Evolutionary conservation across 1,284 basidiomycete species (phyloP).

Genomic region (Boletus semigastroideus): DNA sequence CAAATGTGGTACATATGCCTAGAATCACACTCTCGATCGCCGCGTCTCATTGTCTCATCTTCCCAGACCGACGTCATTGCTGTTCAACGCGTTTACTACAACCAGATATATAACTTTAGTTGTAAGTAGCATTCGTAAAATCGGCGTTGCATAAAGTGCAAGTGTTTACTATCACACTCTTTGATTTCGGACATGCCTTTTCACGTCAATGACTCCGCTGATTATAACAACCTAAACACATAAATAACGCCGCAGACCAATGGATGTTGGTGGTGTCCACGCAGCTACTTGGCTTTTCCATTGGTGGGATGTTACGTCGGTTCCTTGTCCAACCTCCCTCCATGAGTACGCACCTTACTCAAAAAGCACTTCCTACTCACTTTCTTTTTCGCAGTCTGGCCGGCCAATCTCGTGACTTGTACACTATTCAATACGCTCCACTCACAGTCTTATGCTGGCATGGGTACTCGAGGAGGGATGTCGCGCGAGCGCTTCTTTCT

Average conservation of each 20-base stretch:
- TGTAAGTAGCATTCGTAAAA: slow-evolving; percentile 39
- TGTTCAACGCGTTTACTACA: slow-evolving; percentile 71
- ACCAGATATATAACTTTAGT: slow-evolving; percentile 61
- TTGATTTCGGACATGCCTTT: background rate
- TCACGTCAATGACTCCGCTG: background rate
- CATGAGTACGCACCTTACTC: slow-evolving; percentile 56
- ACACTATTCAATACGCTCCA: slow-evolving; percentile 82
- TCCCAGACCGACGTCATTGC: slow-evolving; percentile 70
- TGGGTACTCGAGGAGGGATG: slow-evolving; percentile 63
- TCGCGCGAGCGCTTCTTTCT: slow-evolving; percentile 78
- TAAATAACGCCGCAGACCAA: slow-evolving; percentile 47
- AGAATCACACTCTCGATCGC: background rate
- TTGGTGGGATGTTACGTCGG: slow-evolving; percentile 74
- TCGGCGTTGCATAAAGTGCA: too few relatives aligned
- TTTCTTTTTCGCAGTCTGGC: slow-evolving; percentile 67
- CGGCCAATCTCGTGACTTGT: slow-evolving; percentile 76
- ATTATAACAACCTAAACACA: background rate
- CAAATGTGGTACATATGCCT: slow-evolving; percentile 26
- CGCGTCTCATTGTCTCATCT: background rate
- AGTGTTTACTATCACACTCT: background rate
- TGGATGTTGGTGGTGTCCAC: slow-evolving; percentile 82
- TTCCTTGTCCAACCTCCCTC: slow-evolving; percentile 86
- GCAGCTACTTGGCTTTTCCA: slow-evolving; percentile 83
- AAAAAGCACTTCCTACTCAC: background rate
- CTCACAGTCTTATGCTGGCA: slow-evolving; percentile 58